These are phyloP conservation scores for Tricholoma saponaceum DNA, from an alignment of 768 basidiomycete species.

Conservation along the genomic window DNA sequence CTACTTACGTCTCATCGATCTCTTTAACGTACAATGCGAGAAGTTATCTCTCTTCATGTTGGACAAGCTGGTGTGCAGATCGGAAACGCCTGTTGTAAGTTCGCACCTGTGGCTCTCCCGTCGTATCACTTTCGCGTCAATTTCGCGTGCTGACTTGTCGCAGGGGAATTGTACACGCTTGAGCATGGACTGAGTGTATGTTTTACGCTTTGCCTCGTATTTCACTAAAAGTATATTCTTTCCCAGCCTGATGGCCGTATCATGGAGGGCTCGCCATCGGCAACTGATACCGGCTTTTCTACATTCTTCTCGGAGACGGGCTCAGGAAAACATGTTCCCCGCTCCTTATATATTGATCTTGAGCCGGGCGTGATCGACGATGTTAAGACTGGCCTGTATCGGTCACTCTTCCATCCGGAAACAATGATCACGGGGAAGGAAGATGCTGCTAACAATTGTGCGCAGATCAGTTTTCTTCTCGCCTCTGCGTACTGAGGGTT, in stretches of 20 bases:
- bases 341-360: slow-evolving; percentile 95
- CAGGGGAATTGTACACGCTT: slow-evolving; percentile 98
- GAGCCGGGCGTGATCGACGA: slow-evolving; percentile 99
- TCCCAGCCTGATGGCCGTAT: slow-evolving; percentile 91
- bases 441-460: slow-evolving; percentile 99
- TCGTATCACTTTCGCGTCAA: slow-evolving; percentile 28
- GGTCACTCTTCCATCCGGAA: slow-evolving; percentile 98
- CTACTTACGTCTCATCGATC: slow-evolving; percentile 8
- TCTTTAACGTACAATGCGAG: slow-evolving; percentile 61
- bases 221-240: slow-evolving; percentile 13
- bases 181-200: slow-evolving; percentile 96
- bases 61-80: slow-evolving; percentile 98
- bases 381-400: slow-evolving; percentile 92
- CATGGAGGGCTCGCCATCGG: slow-evolving; percentile 68
- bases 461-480: slow-evolving; percentile 10
- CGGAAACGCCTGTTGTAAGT: slow-evolving; percentile 98
- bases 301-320: slow-evolving; percentile 99
- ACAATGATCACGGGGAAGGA: slow-evolving; percentile 98
- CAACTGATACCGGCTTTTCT: slow-evolving; percentile 88
- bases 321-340: slow-evolving; percentile 94
- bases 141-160: slow-evolving; percentile 34
- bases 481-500: background rate
- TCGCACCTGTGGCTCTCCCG: slow-evolving; percentile 13
- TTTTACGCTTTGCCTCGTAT: slow-evolving; percentile 18
- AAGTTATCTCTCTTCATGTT: slow-evolving; percentile 98